Base-by-base conservation (phyloP, 2,329 filamentous ascomycete genomes). In the Fusarium proliferatum region DNA sequence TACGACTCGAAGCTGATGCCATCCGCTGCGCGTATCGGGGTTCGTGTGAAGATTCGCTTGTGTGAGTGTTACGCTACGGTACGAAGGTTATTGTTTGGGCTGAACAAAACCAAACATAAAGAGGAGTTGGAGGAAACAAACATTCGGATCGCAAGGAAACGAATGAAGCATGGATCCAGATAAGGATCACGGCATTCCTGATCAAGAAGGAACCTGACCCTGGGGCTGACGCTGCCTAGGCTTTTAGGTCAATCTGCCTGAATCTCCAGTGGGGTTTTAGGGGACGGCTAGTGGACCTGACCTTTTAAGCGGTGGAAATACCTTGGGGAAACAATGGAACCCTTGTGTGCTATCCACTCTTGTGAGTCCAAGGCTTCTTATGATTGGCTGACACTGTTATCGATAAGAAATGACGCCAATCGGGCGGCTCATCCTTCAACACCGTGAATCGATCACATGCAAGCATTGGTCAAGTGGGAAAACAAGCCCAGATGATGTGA, bases 341-440 rank as follows among this genome's bases (percentile, higher is more conserved):
- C 57, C 43, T 46, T 70, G 52, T 42, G 23, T 16, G 4, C 13
- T 45, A 52, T 30, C 70, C 57, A 68, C 67, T 61, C 15, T 30
- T 23, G 33, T n/a, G 28, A 41, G 23, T 17, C 28, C 23, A 10
- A 17, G n/a, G 5, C 3, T 5, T 15, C 1, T 5, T 41, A 13
- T 65, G 21, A 77, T 77, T 77, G 76, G 76, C 3, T 9, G 19
- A 2, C 3, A 0, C 0, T 0, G 10, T 66, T 77, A 77, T 77
- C 75, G 75, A 77, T 77, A 76, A 77, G 28, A 2, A 26, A 76
- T 77, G 75, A 77, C 75, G 75, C 75, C 75, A 77, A 71, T 61
- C 63, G 75, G 55, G 61, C 62, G 58, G 41, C 45, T 58, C 48
- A 41, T 71, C 53, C 51, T 71, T 76, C 52, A 66, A 67, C 45